Conservation (phyloP, 163 green algal species). For the Prototheca cutis region DNA sequence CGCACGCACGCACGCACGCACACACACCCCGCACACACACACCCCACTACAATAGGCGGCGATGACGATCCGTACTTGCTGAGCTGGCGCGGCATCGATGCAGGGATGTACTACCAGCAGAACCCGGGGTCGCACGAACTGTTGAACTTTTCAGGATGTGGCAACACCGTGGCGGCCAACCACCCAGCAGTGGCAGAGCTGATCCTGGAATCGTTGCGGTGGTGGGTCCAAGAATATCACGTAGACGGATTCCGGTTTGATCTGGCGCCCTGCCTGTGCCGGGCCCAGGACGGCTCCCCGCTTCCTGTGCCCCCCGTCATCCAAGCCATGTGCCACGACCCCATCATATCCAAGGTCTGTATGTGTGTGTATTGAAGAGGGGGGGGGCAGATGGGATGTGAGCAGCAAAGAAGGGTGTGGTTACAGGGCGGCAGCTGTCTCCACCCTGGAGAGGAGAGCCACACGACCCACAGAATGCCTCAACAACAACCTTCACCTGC, state of each 20-base stretch:
- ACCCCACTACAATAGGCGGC: constrained; percentile 34
- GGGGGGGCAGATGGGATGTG: no score
- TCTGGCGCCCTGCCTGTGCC: constrained; percentile 78
- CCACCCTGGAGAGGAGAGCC: no score
- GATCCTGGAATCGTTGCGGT: constrained; percentile 79
- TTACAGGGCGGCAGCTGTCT: no score
- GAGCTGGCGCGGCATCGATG: constrained; percentile 77
- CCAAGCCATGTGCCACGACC: constrained; percentile 74
- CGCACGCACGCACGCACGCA: no score
- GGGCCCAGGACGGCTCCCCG: constrained; percentile 55
- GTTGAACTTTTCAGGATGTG: constrained; percentile 90
- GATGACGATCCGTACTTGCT: constrained; percentile 68
- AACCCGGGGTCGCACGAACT: constrained; percentile 57
- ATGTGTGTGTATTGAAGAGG: no score
- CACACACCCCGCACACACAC: no score
- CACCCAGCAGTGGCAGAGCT: constrained; percentile 68
- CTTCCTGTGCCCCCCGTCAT: constrained; percentile 80
- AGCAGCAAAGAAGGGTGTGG: no score
- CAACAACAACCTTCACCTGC: no score
- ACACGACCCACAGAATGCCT: no score
- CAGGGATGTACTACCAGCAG: constrained; percentile 82
- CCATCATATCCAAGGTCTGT: constrained; percentile 69
- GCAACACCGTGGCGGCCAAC: constrained; percentile 95
- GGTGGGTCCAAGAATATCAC: constrained; percentile 85
- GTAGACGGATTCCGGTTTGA: constrained; percentile 99